Evolutionary conservation across 2,329 filamentous ascomycete species (phyloP), one percentile per base, ranked within the genome.

Genomic region (Hortaea sp.): DNA sequence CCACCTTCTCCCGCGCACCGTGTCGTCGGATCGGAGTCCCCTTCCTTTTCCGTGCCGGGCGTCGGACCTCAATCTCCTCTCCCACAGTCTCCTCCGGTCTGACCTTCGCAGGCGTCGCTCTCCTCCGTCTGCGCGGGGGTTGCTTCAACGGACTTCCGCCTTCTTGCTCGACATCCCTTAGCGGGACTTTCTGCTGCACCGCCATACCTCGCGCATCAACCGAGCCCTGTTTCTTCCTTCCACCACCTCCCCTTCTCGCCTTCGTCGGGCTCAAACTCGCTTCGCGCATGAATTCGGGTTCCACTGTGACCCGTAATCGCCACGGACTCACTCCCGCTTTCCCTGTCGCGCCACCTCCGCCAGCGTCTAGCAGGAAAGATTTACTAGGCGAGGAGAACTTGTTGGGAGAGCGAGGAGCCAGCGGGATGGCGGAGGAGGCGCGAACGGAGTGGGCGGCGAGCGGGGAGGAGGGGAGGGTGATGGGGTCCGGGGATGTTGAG

Each of bases 241-340:
- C 13, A 50, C 49, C 7, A 45, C 48, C 5, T 42, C 47, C 5
- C 43, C 5, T 43, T 43, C 38, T 35, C 32, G 32, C 29, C 46
- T 55, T 56, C 10, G 41, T 50, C 9, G 56, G 57, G 47, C 46
- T 54, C 11, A 50, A 50, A 11, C 30, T 60, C 53, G 13, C 56
- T 10, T 60, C 12, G 56, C 46, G 59, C 34, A 67, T 68, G 20
- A 67, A 68, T 51, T 72, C 69, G 10, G 70, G 69, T 52, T 74
- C 61, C 7, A 74, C 71, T 1, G 71, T 74, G 45, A 74, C 70
- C 46, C 69, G 71, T 58, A 74, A 71, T 47, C 66, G 65, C 69
- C 69, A 73, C 13, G 71, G 71, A 53, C 68, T 72, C 29, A 20
- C 20, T 20, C 20, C 20, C 9, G 58, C 54, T 10, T 62, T 55